phyloP scores from a whole-genome alignment of 2,329 filamentous ascomycete genomes.

The Pezicula carpinea region DNA sequence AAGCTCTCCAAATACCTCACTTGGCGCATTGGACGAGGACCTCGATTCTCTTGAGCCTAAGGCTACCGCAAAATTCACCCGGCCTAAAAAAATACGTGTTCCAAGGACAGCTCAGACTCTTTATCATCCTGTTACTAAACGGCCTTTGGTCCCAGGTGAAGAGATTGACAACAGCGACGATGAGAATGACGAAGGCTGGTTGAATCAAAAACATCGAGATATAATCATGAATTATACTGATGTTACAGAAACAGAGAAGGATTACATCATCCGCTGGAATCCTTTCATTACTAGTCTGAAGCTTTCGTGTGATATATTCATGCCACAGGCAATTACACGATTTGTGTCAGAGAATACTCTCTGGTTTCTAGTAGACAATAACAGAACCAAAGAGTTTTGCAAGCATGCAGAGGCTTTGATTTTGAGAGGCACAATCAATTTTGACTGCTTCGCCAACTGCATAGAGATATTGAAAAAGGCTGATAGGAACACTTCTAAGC shows the following conservation, averaged over 20 bases:
- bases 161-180: constrained; percentile 24
- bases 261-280: constrained; percentile 26
- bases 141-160: constrained; percentile 21
- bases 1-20: constrained; percentile 23
- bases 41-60: constrained; percentile 7
- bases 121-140: constrained; percentile 24
- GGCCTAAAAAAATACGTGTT: constrained; percentile 8
- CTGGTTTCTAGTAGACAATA: constrained; percentile 5
- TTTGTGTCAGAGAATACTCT: constrained; percentile 7
- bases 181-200: constrained; percentile 27
- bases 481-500: background rate
- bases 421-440: constrained; percentile 1
- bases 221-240: constrained; percentile 25
- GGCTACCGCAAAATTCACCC: background rate
- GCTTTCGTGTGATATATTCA: background rate
- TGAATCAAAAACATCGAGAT: constrained; percentile 24
- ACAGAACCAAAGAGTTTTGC: constrained; percentile 5
- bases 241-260: constrained; percentile 24
- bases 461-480: constrained; percentile 2
- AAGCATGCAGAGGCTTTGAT: constrained; percentile 4
- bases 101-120: constrained; percentile 19
- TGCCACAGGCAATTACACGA: background rate
- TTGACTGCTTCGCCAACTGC: constrained; percentile 1
- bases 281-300: constrained; percentile 13
- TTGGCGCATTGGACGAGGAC: constrained; percentile 10